Conservation (phyloP, 2,329 filamentous ascomycete species). For the Colletotrichum chrysophilum region DNA sequence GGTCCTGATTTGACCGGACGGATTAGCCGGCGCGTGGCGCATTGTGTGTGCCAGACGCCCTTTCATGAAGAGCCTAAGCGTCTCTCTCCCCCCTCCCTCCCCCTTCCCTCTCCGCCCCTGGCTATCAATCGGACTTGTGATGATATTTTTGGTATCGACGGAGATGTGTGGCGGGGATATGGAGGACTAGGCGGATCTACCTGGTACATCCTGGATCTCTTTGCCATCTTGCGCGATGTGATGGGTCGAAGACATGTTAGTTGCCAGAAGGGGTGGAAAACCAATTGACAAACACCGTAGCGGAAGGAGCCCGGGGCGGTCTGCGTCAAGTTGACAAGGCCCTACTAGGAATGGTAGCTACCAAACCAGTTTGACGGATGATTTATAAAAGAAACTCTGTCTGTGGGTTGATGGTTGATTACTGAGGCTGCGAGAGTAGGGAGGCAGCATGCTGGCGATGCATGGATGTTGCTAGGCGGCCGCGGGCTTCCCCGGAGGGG, state of each 20-base stretch:
- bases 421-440: not conserved
- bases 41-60: not conserved
- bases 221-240: not conserved
- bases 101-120: not conserved
- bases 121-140: not conserved
- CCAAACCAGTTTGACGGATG: not conserved
- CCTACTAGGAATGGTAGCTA: not conserved
- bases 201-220: not conserved
- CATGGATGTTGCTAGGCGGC: constrained; percentile 9
- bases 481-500: not conserved
- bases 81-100: not conserved
- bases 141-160: not conserved
- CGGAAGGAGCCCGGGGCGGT: not conserved
- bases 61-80: not conserved
- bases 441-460: not conserved
- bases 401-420: not conserved
- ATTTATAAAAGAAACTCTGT: not conserved
- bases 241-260: not conserved
- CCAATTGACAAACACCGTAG: not conserved
- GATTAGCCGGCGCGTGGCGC: not conserved
- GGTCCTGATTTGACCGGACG: not conserved
- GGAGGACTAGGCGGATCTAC: not conserved
- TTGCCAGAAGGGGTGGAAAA: not conserved
- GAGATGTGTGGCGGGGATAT: not conserved
- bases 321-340: not conserved